Base-by-base conservation (phyloP, 139 green algal genomes). In the Picochlorum sp. region DNA sequence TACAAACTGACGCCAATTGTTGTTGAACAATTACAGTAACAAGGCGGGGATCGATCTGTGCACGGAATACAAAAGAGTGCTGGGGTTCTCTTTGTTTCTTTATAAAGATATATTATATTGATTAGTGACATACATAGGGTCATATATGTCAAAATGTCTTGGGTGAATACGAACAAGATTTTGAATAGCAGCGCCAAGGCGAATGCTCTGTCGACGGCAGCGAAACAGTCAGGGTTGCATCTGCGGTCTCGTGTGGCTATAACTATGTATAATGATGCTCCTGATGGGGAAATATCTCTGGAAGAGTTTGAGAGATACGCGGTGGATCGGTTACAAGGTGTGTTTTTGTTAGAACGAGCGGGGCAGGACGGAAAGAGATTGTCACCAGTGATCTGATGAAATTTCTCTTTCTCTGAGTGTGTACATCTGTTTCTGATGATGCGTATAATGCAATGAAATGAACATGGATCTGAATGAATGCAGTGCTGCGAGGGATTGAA, bases 271-370 rank as follows among this genome's bases (percentile, higher is more conserved):
- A 33, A 26, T 10, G 61, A 78, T 20, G 55, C 72, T 7, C 89
- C 89, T 0, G 39, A 50, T 0, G 79, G 79, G 0, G 81, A 95
- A 16, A 78, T 96, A 1, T 72, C 75, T 0, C 66, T 98, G 8
- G 91, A 97, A 60, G 86, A 96, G 37, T 95, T 98, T 78, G 91
- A 98, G 59, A 64, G 66, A 37, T 84, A 88, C 47, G 90, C 91
- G 0, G 61, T 96, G 24, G 85, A 95, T 50, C 67, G 91, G 0
- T 64, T 97, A 53, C 58, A 73, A 57, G 84, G 86, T 91, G 44
- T 8, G 70, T 32, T 0, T 44, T 22, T 8, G 9, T 25, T 58
- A 18, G 20, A 44, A 51, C 13, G 12, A 28, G 53, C 26, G 12
- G 33, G n/a, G n/a, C n/a, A 26, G 20, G 6, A 8, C 13, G 13